These are phyloP conservation scores for Pulveroboletus frians DNA, from an alignment of 768 basidiomycete species.

Conservation along the genomic window DNA sequence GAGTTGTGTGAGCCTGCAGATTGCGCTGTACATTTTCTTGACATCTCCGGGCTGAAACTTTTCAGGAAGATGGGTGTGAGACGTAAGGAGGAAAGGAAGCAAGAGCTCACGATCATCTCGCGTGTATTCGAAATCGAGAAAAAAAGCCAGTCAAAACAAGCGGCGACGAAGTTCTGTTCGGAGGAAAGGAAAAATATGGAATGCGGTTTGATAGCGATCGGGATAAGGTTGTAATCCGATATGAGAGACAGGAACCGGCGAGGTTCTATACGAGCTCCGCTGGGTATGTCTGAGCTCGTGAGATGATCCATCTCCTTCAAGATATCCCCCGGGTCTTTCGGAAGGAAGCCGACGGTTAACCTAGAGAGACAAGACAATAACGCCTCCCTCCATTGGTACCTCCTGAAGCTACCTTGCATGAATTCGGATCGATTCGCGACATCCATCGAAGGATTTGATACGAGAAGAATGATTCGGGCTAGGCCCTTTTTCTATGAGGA, in stretches of 20 bases:
- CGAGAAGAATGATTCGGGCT: background rate
- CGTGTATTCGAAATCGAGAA: background rate
- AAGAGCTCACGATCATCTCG: fast-evolving
- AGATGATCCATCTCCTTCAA: too few relatives aligned
- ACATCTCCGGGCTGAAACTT: background rate
- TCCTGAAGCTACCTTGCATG: constrained; percentile 2
- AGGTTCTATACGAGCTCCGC: too few relatives aligned
- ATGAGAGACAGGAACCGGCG: background rate
- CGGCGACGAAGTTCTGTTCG: background rate
- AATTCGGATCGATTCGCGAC: background rate
- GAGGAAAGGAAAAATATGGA: constrained; percentile 8
- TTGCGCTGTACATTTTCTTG: background rate
- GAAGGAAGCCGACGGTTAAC: background rate
- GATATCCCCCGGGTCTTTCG: background rate
- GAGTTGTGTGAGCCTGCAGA: background rate
- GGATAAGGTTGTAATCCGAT: background rate
- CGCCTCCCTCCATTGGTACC: constrained; percentile 6
- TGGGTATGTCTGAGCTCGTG: too few relatives aligned
- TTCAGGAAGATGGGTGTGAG: background rate
- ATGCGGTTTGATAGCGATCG: background rate
- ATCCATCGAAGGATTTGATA: background rate
- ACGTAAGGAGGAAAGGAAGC: background rate
- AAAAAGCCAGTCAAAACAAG: constrained; percentile 1
- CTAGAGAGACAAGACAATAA: background rate
- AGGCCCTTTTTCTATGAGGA: too few relatives aligned